A percentile compares a stretch with the other conserved stretches of the same genome.
These are phyloP conservation scores for Alternaria atra DNA, from an alignment of 2,329 filamentous ascomycete species.

Conservation along the genomic window DNA sequence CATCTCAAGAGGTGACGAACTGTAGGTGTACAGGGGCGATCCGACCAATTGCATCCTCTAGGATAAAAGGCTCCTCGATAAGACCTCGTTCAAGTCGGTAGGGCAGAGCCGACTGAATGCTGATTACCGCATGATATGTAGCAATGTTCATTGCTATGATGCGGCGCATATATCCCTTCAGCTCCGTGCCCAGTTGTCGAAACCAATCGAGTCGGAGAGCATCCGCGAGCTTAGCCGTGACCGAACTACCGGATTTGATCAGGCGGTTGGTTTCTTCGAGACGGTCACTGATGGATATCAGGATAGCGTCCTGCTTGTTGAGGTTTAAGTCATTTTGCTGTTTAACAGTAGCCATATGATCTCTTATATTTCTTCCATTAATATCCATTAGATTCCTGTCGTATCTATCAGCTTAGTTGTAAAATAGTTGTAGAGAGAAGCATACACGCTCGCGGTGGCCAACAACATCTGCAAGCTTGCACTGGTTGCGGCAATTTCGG, in stretches of 20 bases:
- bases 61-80: neutral
- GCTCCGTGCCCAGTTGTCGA: neutral
- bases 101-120: neutral
- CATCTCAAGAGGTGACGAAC: neutral
- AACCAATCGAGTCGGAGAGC: neutral
- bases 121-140: neutral
- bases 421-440: too few relatives aligned
- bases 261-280: neutral
- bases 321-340: too few relatives aligned
- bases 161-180: neutral
- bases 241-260: neutral
- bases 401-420: too few relatives aligned
- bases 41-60: neutral
- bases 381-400: too few relatives aligned
- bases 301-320: neutral
- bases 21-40: neutral
- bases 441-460: too few relatives aligned
- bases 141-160: neutral
- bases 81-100: neutral
- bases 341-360: too few relatives aligned
- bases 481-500: too few relatives aligned
- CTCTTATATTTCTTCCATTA: too few relatives aligned
- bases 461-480: too few relatives aligned
- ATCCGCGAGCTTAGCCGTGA: accelerated
- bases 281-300: too few relatives aligned